Evolutionary conservation across 306 rosid genomes (phyloP).

Genomic region (Trifolium repens): DNA sequence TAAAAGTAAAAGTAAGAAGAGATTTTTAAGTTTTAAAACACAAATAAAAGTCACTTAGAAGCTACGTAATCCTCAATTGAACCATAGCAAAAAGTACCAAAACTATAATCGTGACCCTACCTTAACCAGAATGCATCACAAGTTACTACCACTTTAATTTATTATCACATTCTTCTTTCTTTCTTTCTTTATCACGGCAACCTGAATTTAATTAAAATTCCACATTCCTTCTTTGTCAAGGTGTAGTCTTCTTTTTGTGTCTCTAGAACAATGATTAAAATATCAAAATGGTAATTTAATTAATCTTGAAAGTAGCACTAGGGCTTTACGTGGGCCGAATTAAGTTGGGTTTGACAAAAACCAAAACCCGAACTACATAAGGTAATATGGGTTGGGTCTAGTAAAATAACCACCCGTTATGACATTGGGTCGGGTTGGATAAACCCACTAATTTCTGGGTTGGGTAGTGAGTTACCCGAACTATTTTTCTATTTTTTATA

Average conservation of each 20-base stretch:
- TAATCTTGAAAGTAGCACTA: too few species aligned
- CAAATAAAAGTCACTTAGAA: conserved; percentile 10
- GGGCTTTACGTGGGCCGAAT: too few species aligned
- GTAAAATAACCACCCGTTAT: too few species aligned
- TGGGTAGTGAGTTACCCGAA: too few species aligned
- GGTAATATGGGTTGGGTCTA: too few species aligned
- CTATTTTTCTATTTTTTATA: too few species aligned
- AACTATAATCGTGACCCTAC: conserved; percentile 41
- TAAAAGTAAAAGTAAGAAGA: not conserved
- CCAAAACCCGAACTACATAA: too few species aligned
- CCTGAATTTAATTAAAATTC: conserved; percentile 21
- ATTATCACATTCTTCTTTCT: conserved; percentile 34
- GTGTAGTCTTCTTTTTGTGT: not conserved
- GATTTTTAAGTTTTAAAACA: not conserved
- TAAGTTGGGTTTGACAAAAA: too few species aligned
- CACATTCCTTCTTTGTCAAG: conserved; percentile 40
- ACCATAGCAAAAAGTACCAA: conserved; percentile 53
- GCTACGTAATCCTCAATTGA: conserved; percentile 43
- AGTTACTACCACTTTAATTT: conserved; percentile 27
- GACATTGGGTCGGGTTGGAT: too few species aligned
- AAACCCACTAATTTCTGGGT: too few species aligned
- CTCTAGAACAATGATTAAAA: too few species aligned
- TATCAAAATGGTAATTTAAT: too few species aligned
- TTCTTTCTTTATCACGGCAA: conserved; percentile 33
- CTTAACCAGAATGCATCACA: conserved; percentile 31